Conservation (phyloP, 179 eudicot species). For the Dionaea muscipula region DNA sequence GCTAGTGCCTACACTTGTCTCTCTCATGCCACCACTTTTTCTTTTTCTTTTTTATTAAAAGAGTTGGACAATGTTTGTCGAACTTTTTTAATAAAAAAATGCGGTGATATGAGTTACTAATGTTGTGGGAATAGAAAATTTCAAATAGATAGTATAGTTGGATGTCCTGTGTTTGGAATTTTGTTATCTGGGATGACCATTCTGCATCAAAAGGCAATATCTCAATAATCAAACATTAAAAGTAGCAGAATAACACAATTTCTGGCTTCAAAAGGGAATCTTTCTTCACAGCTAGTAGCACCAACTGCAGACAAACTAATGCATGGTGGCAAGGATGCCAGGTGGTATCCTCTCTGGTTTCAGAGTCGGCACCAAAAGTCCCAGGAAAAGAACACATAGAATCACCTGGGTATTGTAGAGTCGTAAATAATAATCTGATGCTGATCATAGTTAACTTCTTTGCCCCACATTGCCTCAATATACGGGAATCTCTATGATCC, state of each 20-base stretch:
- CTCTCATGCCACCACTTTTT: too few relatives aligned
- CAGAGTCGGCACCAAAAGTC: too few relatives aligned
- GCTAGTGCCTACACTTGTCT: too few relatives aligned
- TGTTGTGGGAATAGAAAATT: too few relatives aligned
- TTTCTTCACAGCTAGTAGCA: too few relatives aligned
- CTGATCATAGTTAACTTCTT: constrained; percentile 49
- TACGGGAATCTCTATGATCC: constrained; percentile 59
- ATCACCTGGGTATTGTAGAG: constrained; percentile 63
- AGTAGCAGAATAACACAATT: not conserved
- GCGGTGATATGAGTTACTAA: too few relatives aligned
- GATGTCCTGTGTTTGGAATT: constrained; percentile 81
- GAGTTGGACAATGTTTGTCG: too few relatives aligned
- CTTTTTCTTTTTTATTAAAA: too few relatives aligned
- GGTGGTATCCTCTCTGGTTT: too few relatives aligned
- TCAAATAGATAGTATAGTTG: constrained; percentile 55
- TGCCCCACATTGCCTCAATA: constrained; percentile 68
- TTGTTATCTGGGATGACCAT: constrained; percentile 51
- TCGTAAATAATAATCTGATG: constrained; percentile 73
- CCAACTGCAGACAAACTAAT: too few relatives aligned
- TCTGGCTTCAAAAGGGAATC: not conserved
- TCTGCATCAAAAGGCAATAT: constrained; percentile 31
- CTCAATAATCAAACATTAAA: constrained; percentile 8
- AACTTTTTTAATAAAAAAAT: too few relatives aligned
- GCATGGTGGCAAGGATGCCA: too few relatives aligned
- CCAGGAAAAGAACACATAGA: constrained; percentile 2